Evolutionary conservation across 768 basidiomycete species (phyloP).

Genomic region (Russula virescens): DNA sequence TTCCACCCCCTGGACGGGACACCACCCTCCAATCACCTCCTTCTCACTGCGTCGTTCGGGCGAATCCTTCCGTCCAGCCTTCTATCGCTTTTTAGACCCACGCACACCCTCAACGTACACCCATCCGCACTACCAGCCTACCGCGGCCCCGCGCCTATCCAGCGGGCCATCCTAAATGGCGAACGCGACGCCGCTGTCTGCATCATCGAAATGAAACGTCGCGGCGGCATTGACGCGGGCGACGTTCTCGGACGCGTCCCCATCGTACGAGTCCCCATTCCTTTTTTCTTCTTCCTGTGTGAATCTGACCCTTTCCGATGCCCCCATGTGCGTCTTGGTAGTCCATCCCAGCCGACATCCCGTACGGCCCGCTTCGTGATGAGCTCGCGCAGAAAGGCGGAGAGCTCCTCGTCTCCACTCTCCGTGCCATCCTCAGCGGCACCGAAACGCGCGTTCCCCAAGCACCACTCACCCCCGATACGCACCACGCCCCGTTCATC

Average conservation of each 20-base stretch:
- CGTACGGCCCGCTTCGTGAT: conserved; percentile 53
- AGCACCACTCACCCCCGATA: conserved; percentile 18
- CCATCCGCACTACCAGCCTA: conserved; percentile 82
- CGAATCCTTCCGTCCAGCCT: conserved; percentile 66
- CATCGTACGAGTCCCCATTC: conserved; percentile 39
- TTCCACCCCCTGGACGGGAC: conserved; percentile 26
- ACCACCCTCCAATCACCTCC: conserved; percentile 42
- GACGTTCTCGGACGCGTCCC: conserved; percentile 52
- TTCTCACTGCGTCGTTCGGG: conserved; percentile 89
- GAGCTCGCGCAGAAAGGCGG: conserved; percentile 61
- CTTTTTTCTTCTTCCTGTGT: too few relatives aligned
- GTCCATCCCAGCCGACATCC: conserved; percentile 46
- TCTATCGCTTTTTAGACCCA: conserved; percentile 53
- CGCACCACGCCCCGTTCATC: conserved; percentile 56
- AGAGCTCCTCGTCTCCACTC: conserved; percentile 58
- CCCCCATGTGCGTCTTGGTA: conserved; percentile 27
- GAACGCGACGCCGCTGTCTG: conserved; percentile 72
- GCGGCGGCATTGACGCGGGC: conserved; percentile 74
- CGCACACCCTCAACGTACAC: conserved; percentile 76
- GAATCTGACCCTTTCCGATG: too few relatives aligned
- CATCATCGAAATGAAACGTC: conserved; percentile 58
- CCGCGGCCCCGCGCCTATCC: conserved; percentile 90
- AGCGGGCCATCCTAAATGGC: conserved; percentile 68
- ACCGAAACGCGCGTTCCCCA: conserved; percentile 36
- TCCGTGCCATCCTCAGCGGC: conserved; percentile 57